Evolutionary conservation across 768 basidiomycete genomes (phyloP), one percentile per base, ranked within the genome.

Genomic region (Tulasnella sp.): DNA sequence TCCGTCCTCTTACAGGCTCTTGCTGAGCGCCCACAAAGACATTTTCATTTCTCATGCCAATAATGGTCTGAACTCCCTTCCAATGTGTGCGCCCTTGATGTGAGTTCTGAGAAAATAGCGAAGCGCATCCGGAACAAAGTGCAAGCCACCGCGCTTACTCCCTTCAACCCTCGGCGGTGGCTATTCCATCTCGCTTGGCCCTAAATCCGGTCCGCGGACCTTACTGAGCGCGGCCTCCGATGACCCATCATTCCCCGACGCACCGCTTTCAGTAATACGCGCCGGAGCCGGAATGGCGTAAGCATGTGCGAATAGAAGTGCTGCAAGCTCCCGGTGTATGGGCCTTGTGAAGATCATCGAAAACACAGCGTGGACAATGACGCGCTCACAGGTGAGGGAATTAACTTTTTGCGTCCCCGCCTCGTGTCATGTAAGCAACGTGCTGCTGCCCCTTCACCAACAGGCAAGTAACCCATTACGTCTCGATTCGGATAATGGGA

Each of bases 401-500:
- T 31, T 68, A 68, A 34, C 62, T 68, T 34, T 31, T 34, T n/a
- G 7, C 27, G 3, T 31, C 9, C n/a, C 31, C 62, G 62, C 62
- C 62, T 68, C 62, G 62, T 68, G 62, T 34, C 14, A 34, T n/a
- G 34, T n/a, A 68, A 68, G 62, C 62, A 68, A 68, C 62, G 62
- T 68, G 62, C 62, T 68, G n/a, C n/a, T n/a, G n/a, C n/a, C 62
- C 62, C 34, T 68, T 68, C 18, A 52, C 48, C 39, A 21, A 52
- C 21, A 52, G 48, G 62, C 27, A 68, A 68, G 27, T 68, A 34
- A 12, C 62, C 62, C 62, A 68, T 68, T 68, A 68, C 62, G 62
- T 68, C 62, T 68, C 62, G n/a, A 68, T 68, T 34, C 62, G 62
- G 62, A 68, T 68, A 68, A 68, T 68, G 62, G 62, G 62, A n/a